Evolutionary conservation across 176 grass and related monocot species (phyloP), one percentile per base, ranked within the genome.

Genomic region (Aegilops umbellulata): DNA sequence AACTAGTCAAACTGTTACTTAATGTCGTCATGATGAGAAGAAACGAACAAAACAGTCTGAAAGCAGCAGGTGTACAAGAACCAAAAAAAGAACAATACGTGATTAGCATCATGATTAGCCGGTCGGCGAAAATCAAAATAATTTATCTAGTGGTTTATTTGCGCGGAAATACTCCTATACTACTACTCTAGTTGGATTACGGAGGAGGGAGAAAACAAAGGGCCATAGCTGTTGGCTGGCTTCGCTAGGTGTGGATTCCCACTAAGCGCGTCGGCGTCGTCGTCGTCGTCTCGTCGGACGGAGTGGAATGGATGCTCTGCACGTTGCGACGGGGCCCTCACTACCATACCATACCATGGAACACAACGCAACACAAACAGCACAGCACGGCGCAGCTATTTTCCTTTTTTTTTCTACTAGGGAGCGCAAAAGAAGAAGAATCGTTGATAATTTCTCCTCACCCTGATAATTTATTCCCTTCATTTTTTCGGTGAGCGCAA

Each of bases 241-340:
- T 44, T 44, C 36, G 24, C 14, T 71, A 14, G 69, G 24, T 46
- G 74, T 77, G 71, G 83, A 53, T 9, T 38, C 60, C 83, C 83
- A 85, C 91, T 88, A 90, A 84, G 47, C 80, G 84, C 84, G 91
- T 90, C 14, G 72, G 34, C 30, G 47, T 20, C 41, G 41, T 42
- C 23, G 13, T 16, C 49, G 16, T 53, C 16, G 6, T 19, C 49
- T 60, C 75, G 87, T 90, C n/a, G 74, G 83, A 53, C n/a, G 74
- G 83, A 53, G 49, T 42, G 53, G 73, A 19, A 55, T 78, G 57
- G 42, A 77, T 87, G 86, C 69, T 30, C 73, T 57, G 38, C 91
- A 90, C 91, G 91, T 85, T 87, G 72, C 72, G 86, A 53, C 36
- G 26, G 68, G 68, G 74, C 80, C 84, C 84, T 73, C 87, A 36